These are phyloP conservation scores for Pelargonium nanum DNA, from an alignment of 345 rosid genomes.

Conservation along the genomic window DNA sequence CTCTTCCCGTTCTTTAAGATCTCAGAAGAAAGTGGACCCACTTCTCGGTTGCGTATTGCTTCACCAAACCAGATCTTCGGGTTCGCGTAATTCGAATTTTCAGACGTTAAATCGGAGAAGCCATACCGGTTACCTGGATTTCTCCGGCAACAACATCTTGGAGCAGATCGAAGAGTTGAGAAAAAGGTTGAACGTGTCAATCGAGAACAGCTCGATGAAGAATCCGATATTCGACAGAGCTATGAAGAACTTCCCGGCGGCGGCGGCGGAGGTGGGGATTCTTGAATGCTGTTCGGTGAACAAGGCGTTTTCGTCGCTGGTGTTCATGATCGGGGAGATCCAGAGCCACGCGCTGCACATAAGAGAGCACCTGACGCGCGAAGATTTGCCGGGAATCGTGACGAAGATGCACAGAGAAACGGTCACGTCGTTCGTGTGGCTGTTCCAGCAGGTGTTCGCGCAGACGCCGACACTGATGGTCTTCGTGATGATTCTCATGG, in stretches of 20 bases:
- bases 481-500: conserved; percentile 53
- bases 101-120: not conserved
- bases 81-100: not conserved
- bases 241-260: conserved; percentile 8
- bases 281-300: conserved; percentile 42
- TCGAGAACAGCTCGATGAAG: too few relatives aligned
- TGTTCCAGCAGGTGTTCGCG: conserved; percentile 57
- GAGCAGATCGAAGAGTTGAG: not conserved
- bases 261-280: conserved; percentile 16
- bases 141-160: not conserved
- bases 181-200: not conserved
- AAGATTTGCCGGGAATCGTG: conserved; percentile 32
- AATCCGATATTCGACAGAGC: not conserved
- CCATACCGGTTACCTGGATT: not conserved
- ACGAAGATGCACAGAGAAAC: conserved; percentile 41
- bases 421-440: conserved; percentile 50
- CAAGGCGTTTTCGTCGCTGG: conserved; percentile 62
- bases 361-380: conserved; percentile 24
- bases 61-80: not conserved
- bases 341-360: conserved; percentile 39
- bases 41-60: not conserved
- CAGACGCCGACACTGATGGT: conserved; percentile 68
- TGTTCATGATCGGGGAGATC: conserved; percentile 56
- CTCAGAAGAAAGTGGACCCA: not conserved
- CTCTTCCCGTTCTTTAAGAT: not conserved